Percentiles rank a stretch among this genome's conserved stretches.
These are phyloP conservation scores for Lactarius akahatsu DNA, from an alignment of 768 basidiomycete species.

Conservation along the genomic window DNA sequence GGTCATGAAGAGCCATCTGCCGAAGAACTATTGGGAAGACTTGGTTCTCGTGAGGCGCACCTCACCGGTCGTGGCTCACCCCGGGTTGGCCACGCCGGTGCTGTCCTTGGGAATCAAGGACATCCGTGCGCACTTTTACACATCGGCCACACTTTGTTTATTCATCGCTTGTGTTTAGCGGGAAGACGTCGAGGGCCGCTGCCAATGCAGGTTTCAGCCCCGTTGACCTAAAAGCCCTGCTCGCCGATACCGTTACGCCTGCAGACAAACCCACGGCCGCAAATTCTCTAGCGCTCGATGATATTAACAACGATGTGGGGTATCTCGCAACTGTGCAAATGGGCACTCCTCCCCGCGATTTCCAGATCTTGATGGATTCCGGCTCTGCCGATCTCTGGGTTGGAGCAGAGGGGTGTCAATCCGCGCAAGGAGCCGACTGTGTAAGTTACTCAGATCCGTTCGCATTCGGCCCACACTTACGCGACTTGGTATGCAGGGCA, in stretches of 20 bases:
- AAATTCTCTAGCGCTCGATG: conserved; percentile 65
- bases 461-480: neutral
- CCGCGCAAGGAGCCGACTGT: conserved; percentile 38
- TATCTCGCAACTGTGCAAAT: conserved; percentile 48
- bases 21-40: conserved; percentile 45
- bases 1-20: conserved; percentile 53
- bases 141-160: neutral
- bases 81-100: conserved; percentile 11
- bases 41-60: conserved; percentile 42
- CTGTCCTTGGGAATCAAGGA: conserved; percentile 28
- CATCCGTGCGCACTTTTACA: conserved; percentile 10
- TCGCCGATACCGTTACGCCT: conserved; percentile 41
- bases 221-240: conserved; percentile 40
- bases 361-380: conserved; percentile 47
- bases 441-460: conserved; percentile 35
- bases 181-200: conserved; percentile 9
- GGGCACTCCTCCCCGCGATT: conserved; percentile 45
- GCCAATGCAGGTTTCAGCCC: conserved; percentile 36
- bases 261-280: conserved; percentile 43
- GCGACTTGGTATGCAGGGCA: conserved; percentile 42
- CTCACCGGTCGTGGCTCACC: neutral
- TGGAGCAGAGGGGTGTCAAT: conserved; percentile 38
- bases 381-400: conserved; percentile 50
- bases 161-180: conserved; percentile 1
- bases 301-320: conserved; percentile 60